A percentile compares a stretch with the other conserved stretches of the same genome.
phyloP scores from a whole-genome alignment of 495 filamentous ascomycete genomes.

The Xylaria intraflava region DNA sequence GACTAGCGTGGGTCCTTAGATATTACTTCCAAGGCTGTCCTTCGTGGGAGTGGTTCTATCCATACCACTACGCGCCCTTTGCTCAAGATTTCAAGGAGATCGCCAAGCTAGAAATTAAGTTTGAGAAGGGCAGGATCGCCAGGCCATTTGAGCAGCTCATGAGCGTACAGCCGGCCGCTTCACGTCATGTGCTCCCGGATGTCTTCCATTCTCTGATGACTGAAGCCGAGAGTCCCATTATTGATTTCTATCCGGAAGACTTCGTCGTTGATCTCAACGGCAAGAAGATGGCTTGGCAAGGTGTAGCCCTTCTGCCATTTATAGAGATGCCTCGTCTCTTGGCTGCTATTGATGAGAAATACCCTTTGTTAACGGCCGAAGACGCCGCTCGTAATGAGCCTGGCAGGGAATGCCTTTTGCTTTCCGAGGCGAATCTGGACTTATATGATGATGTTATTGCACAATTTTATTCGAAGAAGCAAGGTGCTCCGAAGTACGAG shows the following conservation, averaged over 20 bases:
- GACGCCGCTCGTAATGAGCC: conserved; percentile 73
- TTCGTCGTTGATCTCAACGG: conserved; percentile 92
- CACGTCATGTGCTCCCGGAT: conserved; percentile 81
- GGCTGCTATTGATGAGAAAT: conserved; percentile 73
- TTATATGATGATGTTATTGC: conserved; percentile 74
- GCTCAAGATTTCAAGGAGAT: conserved; percentile 91
- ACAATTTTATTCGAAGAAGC: conserved; percentile 88
- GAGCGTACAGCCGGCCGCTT: conserved; percentile 91
- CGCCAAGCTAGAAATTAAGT: conserved; percentile 66
- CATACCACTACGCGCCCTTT: conserved; percentile 97
- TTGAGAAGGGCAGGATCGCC: conserved; percentile 82
- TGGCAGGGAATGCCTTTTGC: conserved; percentile 71
- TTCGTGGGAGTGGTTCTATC: conserved; percentile 98
- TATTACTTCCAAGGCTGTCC: conserved; percentile 99
- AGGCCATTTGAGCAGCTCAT: conserved; percentile 96
- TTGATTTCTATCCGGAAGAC: conserved; percentile 95
- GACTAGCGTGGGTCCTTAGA: conserved; percentile 91
- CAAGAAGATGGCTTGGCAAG: conserved; percentile 98
- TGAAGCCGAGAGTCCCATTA: conserved; percentile 76
- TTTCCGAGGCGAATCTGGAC: conserved; percentile 68
- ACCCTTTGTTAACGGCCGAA: conserved; percentile 69
- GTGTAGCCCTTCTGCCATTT: conserved; percentile 87
- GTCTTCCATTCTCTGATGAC: conserved; percentile 87
- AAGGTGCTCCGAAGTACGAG: conserved; percentile 54
- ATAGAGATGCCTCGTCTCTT: conserved; percentile 89